Conservation (phyloP, 768 basidiomycete genomes). For the Mycena polygramma region DNA sequence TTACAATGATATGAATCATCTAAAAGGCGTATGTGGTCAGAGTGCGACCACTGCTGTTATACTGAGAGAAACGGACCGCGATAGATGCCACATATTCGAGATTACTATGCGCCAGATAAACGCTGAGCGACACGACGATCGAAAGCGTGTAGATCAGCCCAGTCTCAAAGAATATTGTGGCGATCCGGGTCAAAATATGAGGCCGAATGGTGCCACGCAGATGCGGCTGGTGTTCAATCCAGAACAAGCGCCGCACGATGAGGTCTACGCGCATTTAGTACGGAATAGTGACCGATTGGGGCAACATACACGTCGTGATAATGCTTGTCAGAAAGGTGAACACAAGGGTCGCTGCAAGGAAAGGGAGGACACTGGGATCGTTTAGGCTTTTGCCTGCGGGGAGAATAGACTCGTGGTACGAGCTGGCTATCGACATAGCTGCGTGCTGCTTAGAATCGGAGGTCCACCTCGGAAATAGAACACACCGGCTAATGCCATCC, state of each 20-base stretch:
- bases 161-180: conserved; percentile 27
- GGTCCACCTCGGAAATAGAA: background rate
- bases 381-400: background rate
- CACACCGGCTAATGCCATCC: conserved; percentile 15
- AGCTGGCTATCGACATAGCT: background rate
- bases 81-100: conserved; percentile 25
- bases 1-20: conserved; percentile 2
- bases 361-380: conserved; percentile 5
- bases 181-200: conserved; percentile 12
- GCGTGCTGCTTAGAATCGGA: background rate
- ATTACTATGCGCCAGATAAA: conserved; percentile 20
- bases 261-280: conserved; percentile 11
- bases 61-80: conserved; percentile 10
- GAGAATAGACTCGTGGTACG: background rate
- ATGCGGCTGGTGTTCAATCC: background rate
- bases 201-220: background rate
- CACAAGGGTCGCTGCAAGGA: conserved; percentile 14
- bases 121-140: conserved; percentile 19
- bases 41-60: no score
- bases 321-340: conserved; percentile 25
- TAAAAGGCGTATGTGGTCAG: background rate
- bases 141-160: conserved; percentile 27
- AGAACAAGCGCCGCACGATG: conserved; percentile 8
- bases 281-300: background rate
- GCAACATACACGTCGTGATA: conserved; percentile 25